Conservation (phyloP, 2,329 filamentous ascomycete species). For the Fonsecaea nubica region DNA sequence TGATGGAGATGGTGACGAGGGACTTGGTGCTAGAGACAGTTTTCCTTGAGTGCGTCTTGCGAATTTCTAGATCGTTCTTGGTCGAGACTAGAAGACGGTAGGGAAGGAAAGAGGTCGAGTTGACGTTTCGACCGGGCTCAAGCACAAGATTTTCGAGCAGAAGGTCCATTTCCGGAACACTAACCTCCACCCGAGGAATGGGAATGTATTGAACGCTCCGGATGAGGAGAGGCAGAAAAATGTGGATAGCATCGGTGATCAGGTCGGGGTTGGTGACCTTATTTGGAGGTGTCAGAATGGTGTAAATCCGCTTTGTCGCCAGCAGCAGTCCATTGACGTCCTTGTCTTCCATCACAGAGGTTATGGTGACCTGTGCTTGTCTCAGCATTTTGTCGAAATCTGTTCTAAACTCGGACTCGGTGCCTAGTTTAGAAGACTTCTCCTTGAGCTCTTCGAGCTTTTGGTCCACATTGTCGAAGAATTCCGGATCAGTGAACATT, state of each 20-base stretch:
- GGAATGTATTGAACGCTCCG: constrained; percentile 84
- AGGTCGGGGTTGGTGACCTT: constrained; percentile 72
- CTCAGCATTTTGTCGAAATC: constrained; percentile 75
- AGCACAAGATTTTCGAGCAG: constrained; percentile 89
- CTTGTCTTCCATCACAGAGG: constrained; percentile 72
- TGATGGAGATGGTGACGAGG: constrained; percentile 76
- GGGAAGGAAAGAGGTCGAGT: constrained; percentile 86
- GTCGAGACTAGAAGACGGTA: constrained; percentile 81
- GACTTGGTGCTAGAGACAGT: constrained; percentile 73
- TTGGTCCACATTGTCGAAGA: constrained; percentile 77
- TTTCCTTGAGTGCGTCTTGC: constrained; percentile 72
- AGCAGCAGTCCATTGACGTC: constrained; percentile 73
- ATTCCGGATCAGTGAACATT: constrained; percentile 83
- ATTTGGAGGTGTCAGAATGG: constrained; percentile 71
- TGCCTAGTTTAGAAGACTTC: constrained; percentile 64
- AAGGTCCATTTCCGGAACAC: constrained; percentile 81
- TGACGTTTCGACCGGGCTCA: constrained; percentile 83
- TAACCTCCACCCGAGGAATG: constrained; percentile 87
- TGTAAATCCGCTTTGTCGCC: constrained; percentile 70
- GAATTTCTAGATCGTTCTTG: constrained; percentile 83
- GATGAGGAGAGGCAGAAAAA: constrained; percentile 80
- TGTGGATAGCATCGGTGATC: constrained; percentile 75
- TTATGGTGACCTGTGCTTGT: constrained; percentile 71
- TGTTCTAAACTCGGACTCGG: constrained; percentile 70
- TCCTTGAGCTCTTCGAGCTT: constrained; percentile 66